Percentiles rank a stretch among this genome's conserved stretches.
These are phyloP conservation scores for Bidens hawaiensis DNA, from an alignment of 140 eudicot genomes.

Conservation along the genomic window DNA sequence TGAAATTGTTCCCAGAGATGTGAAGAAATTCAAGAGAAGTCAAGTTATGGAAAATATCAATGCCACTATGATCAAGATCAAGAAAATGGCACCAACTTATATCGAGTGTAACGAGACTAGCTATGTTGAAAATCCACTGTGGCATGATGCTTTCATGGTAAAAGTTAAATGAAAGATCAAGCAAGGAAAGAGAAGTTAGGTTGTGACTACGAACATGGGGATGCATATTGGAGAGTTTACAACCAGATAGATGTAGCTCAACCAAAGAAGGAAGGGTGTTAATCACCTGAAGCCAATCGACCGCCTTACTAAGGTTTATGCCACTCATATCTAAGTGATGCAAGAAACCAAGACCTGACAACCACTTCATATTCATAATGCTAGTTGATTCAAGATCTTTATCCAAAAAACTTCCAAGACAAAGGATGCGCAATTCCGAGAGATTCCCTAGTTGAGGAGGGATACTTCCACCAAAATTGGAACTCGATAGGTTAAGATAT, in stretches of 20 bases:
- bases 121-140: no score
- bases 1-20: no score
- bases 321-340: no score
- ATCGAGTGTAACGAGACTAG: no score
- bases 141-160: no score
- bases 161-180: slow-evolving; percentile 2
- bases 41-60: no score
- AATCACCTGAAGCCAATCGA: neutral
- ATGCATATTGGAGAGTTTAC: neutral
- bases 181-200: neutral
- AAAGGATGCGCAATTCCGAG: slow-evolving; percentile 5
- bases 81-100: no score
- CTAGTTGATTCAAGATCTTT: neutral
- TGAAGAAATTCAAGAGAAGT: no score
- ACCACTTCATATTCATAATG: neutral
- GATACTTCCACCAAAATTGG: slow-evolving; percentile 11
- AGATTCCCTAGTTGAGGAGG: slow-evolving; percentile 23
- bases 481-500: no score
- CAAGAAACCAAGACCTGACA: no score
- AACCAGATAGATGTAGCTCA: neutral
- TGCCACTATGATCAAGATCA: no score
- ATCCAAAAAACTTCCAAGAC: neutral
- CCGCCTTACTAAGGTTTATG: neutral
- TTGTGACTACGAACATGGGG: neutral
- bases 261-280: neutral